phyloP scores from a whole-genome alignment of 1,139 yeast species.

The Chernovozyma aurita region DNA sequence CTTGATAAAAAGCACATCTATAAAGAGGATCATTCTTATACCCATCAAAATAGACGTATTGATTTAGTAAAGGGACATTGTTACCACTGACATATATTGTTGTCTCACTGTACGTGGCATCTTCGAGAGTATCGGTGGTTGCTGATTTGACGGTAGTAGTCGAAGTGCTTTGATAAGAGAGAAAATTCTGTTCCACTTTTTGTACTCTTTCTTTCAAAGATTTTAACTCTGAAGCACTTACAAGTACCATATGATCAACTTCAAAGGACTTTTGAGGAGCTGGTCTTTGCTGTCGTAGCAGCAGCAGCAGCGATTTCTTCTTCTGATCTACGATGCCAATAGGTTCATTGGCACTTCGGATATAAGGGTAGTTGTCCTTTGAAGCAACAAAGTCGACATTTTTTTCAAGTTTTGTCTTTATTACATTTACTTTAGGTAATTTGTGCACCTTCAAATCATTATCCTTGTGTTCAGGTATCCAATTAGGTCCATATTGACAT shows the following conservation, averaged over 20 bases:
- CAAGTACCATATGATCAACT: slow-evolving; percentile 3
- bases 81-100: neutral
- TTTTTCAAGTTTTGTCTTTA: neutral
- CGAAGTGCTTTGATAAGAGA: neutral
- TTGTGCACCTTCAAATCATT: neutral
- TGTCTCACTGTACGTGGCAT: neutral
- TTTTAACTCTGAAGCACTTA: slow-evolving; percentile 3
- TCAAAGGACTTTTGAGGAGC: neutral
- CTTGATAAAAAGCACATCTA: neutral
- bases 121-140: neutral
- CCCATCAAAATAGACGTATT: neutral
- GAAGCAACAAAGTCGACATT: too few species aligned
- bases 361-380: neutral
- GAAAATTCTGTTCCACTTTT: neutral
- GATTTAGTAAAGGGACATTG: neutral
- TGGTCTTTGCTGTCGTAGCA: neutral
- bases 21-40: neutral
- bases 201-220: slow-evolving; percentile 2
- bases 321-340: neutral
- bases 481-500: slow-evolving; percentile 2
- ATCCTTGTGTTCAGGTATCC: neutral
- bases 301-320: neutral
- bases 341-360: neutral
- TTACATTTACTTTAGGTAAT: neutral
- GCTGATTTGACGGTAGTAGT: neutral